Base-by-base conservation (phyloP, 2,329 filamentous ascomycete genomes). In the Corinectria fuckeliana region DNA sequence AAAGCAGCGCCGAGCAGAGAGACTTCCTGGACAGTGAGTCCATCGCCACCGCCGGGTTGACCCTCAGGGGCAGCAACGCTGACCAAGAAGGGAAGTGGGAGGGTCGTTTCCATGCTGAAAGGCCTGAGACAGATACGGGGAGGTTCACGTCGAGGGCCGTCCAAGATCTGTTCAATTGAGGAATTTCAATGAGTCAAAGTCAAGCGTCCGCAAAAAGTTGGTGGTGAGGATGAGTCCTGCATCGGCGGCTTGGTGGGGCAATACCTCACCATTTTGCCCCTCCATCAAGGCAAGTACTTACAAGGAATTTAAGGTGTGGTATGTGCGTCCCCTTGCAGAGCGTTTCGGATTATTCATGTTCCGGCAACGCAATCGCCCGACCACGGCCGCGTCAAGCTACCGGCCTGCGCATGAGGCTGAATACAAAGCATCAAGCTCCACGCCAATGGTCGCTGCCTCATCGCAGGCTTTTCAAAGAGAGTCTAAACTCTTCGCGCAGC, bases 31-130 rank as follows among this genome's bases (percentile, higher is more conserved):
- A 77, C 78, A 30, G 74, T 84, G 60, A 89, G 78, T 56, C 86
- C 86, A 54, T 83, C 79, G 49, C 76, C 75, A 38, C 81, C 77
- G 55, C 81, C 77, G 55, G 77, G 75, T 63, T 85, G 76, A 41
- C 78, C 79, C 23, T 80, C 79, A 1, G 81, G 80, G 49, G 84
- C 78, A 63, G 82, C 78, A 61, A 88, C 81, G 69, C 82, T 81
- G 74, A 87, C 78, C 60, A 89, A 78, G 70, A 89, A 88, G 21
- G 87, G 87, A 51, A 89, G 77, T 9, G 87, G 85, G 20, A 88
- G 79, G 60, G 83, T 87, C 26, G 86, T 86, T 75, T 89, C 87
- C 87, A 89, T 89, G 62, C 60, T 72, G 72, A 60, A 61, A 34
- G 30, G 45, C 50, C 51, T 42, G 36, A 32, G 23, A 38, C 18